Base-by-base conservation (phyloP, 2,329 filamentous ascomycete genomes). In the Aspergillus novoparasiticus region DNA sequence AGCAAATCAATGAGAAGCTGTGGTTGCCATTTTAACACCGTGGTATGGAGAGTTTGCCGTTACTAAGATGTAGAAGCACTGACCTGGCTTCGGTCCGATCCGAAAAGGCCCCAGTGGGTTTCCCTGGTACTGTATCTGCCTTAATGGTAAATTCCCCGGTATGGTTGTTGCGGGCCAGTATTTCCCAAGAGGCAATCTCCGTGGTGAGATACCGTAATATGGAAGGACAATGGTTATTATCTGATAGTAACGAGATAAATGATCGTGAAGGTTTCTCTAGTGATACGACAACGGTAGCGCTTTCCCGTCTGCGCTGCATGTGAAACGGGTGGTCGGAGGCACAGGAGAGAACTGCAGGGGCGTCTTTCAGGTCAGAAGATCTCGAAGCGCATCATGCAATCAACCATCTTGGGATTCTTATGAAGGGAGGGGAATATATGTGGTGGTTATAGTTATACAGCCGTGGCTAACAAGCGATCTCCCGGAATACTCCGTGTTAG, bases 21-120 rank as follows among this genome's bases (percentile, higher is more conserved):
- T n/a, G 19, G 9, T 41, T 41, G 19, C 39, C 36, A 41, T 41
- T 41, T 6, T 8, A 39, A 39, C 34, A 39, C 12, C 12, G 34
- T 39, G 34, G 34, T 36, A 43, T n/a, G 19, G 19, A 6, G 9
- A 23, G 12, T 21, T 45, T 45, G 19, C 41, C n/a, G 19, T n/a
- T 45, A 23, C 21, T 21, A 28, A 12, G 3, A 21, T 26, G 14
- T 36, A 6, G 30, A 54, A 36, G 51, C 51, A 26, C 51, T 39
- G n/a, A 6, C 34, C 19, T 43, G 32, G 28, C 46, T 59, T 66
- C 68, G 68, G 66, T 61, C 68, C 66, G 68, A 62, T 66, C 68
- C 66, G 66, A 64, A 60, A 45, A 45, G 45, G 39, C 62, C 50
- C 64, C 57, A 64, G 59, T 63, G 11, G 28, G 60, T 63, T 41